phyloP scores from a whole-genome alignment of 768 basidiomycete genomes.

The Pisolithus microcarpus region DNA sequence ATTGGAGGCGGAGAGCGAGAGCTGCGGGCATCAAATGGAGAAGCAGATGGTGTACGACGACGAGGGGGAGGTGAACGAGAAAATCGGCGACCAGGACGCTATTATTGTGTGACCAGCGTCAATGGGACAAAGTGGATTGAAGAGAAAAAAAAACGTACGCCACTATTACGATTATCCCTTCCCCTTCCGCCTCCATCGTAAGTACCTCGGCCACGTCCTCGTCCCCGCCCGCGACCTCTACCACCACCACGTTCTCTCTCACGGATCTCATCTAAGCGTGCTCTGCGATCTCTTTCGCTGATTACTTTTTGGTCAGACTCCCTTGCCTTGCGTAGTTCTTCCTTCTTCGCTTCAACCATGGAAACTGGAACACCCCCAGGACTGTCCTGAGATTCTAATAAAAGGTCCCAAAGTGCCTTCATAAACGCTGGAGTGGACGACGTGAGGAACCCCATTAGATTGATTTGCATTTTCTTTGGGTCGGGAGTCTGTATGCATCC shows the following conservation, averaged over 20 bases:
- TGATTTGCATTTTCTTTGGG: conserved; percentile 93
- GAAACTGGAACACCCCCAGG: conserved; percentile 85
- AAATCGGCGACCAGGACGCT: conserved; percentile 42
- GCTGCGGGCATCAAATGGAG: conserved; percentile 31
- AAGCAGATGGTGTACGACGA: conserved; percentile 36
- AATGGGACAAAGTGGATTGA: neutral
- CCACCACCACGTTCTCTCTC: conserved; percentile 46
- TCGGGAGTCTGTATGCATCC: conserved; percentile 66
- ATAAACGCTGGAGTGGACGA: conserved; percentile 84
- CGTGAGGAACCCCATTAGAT: conserved; percentile 87
- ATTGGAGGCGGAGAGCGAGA: conserved; percentile 35
- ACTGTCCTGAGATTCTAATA: conserved; percentile 89
- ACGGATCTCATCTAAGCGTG: conserved; percentile 61
- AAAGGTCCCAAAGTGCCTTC: conserved; percentile 78
- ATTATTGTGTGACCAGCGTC: conserved; percentile 5
- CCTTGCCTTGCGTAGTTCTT: conserved; percentile 71
- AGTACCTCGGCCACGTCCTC: conserved; percentile 44
- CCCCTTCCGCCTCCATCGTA: conserved; percentile 45
- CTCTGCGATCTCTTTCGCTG: conserved; percentile 64
- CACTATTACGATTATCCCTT: conserved; percentile 55
- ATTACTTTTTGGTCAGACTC: conserved; percentile 58
- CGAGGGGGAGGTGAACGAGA: conserved; percentile 43
- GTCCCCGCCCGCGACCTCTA: conserved; percentile 52
- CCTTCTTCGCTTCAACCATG: conserved; percentile 89
- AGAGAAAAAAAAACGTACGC: conserved; percentile 18